Percentiles rank a stretch among this genome's conserved stretches.
phyloP scores from a whole-genome alignment of 257 asterid genomes.

The Avicennia marina region DNA sequence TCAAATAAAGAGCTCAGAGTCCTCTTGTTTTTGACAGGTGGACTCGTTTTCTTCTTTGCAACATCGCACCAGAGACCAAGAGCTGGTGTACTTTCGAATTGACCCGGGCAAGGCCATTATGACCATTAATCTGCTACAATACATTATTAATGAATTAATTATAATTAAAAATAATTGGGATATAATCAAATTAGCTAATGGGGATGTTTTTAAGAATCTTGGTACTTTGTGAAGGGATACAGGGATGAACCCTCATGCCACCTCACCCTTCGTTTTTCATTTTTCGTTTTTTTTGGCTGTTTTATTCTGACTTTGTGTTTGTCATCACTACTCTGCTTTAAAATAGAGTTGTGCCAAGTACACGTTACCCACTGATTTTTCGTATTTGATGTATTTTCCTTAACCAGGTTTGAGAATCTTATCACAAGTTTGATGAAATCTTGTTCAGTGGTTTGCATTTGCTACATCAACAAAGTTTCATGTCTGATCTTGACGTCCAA shows the following conservation, averaged over 20 bases:
- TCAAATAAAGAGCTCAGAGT: no score
- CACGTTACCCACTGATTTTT: conserved; percentile 1
- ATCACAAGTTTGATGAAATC: conserved; percentile 8
- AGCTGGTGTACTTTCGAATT: no score
- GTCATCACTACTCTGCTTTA: background rate
- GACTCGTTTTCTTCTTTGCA: no score
- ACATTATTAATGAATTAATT: no score
- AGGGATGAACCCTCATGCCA: background rate
- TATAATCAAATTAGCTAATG: background rate
- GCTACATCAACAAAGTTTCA: conserved; percentile 36
- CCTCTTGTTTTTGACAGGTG: no score
- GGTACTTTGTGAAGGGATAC: background rate
- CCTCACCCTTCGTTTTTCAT: no score
- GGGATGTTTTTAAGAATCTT: background rate
- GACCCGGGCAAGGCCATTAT: no score
- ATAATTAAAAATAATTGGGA: no score
- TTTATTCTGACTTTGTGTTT: background rate
- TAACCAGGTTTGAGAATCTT: conserved; percentile 17
- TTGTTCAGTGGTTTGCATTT: conserved; percentile 2
- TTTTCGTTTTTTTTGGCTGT: background rate
- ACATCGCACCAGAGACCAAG: no score
- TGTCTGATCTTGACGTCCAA: conserved; percentile 61
- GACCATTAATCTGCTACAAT: no score
- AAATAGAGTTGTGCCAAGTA: background rate
- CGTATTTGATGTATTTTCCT: background rate